A percentile compares a stretch with the other conserved stretches of the same genome.
Evolutionary conservation across 1,139 yeast species (phyloP).

Genomic region (Taphrina confusa): DNA sequence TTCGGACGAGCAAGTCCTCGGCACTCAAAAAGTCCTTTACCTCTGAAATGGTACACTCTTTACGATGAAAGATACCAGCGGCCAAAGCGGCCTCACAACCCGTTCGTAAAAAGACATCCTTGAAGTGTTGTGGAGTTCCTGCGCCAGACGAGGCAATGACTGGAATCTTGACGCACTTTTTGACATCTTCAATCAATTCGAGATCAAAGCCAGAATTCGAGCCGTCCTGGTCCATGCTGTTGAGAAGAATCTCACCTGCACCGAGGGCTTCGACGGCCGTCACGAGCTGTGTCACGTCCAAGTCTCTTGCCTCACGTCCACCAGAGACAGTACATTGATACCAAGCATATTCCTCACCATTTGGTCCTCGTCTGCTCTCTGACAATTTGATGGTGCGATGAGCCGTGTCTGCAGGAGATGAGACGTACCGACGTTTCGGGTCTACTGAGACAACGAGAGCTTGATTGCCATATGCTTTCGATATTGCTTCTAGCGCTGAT

Average conservation of each 20-base stretch:
- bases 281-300: conserved; percentile 89
- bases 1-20: conserved; percentile 54
- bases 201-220: conserved; percentile 88
- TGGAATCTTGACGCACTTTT: conserved; percentile 74
- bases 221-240: conserved; percentile 96
- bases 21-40: conserved; percentile 67
- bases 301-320: conserved; percentile 83
- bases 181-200: conserved; percentile 76
- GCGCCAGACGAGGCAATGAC: conserved; percentile 98
- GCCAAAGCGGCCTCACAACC: conserved; percentile 94
- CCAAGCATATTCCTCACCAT: conserved; percentile 85
- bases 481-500: conserved; percentile 87
- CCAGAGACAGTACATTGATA: conserved; percentile 96
- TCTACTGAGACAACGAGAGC: conserved; percentile 97
- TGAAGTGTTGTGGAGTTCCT: conserved; percentile 85
- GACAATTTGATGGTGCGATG: conserved; percentile 60
- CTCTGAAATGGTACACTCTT: conserved; percentile 80
- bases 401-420: conserved; percentile 58
- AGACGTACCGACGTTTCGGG: conserved; percentile 80
- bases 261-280: conserved; percentile 88
- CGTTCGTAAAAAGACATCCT: conserved; percentile 77
- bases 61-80: conserved; percentile 96
- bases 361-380: conserved; percentile 62
- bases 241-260: conserved; percentile 91
- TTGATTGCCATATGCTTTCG: conserved; percentile 87